Percentiles rank a stretch among this genome's conserved stretches.
phyloP scores from a whole-genome alignment of 805 yeast genomes.

The Metschnikowia anglica region DNA sequence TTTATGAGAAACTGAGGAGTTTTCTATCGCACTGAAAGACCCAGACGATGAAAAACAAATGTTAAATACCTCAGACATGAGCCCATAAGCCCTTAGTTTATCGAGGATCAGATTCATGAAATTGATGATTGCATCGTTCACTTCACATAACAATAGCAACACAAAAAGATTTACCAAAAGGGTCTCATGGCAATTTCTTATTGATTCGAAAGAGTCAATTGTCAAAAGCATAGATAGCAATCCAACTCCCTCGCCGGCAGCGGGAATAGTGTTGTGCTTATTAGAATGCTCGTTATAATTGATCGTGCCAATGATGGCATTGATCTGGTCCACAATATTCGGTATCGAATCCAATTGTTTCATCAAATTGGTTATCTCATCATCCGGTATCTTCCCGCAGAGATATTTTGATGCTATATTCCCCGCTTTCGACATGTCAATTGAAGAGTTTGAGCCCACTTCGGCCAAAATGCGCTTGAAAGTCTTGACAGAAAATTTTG shows the following conservation, averaged over 20 bases:
- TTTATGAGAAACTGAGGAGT: constrained; percentile 14
- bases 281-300: constrained; percentile 2
- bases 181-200: constrained; percentile 29
- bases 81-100: constrained; percentile 27
- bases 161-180: constrained; percentile 31
- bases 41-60: constrained; percentile 24
- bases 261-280: constrained; percentile 2
- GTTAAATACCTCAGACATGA: constrained; percentile 27
- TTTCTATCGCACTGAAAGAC: constrained; percentile 19
- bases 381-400: constrained; percentile 26
- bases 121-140: constrained; percentile 26
- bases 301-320: constrained; percentile 22
- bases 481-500: constrained; percentile 32
- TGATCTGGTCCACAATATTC: constrained; percentile 25
- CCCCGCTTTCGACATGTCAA: constrained; percentile 22
- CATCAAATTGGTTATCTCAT: constrained; percentile 24
- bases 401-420: constrained; percentile 27
- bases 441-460: constrained; percentile 13
- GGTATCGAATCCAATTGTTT: constrained; percentile 28
- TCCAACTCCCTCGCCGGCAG: constrained; percentile 21
- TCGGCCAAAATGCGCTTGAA: constrained; percentile 24
- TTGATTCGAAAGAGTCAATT: constrained; percentile 28
- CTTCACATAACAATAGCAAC: constrained; percentile 35
- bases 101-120: constrained; percentile 26
- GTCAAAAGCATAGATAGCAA: constrained; percentile 26